Evolutionary conservation across 192 early-diverging fungal genomes (phyloP).

Genomic region (Spinellus fusiger): DNA sequence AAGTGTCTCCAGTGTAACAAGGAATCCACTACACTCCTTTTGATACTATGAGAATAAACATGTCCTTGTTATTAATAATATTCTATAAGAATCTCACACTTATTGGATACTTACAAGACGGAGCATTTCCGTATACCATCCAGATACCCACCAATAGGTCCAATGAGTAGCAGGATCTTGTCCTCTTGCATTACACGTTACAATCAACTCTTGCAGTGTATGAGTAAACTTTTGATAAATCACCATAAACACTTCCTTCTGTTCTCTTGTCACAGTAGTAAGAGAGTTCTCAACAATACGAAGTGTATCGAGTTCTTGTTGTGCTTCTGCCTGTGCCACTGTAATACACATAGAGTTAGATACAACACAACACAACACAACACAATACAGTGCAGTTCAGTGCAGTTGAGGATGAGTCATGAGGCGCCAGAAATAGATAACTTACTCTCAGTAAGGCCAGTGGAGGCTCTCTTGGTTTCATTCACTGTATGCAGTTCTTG

Average conservation of each 20-base stretch:
- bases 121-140: slow-evolving; percentile 56
- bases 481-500: slow-evolving; percentile 22
- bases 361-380: neutral
- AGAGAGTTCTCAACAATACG: slow-evolving; percentile 58
- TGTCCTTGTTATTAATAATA: too few species aligned
- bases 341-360: neutral
- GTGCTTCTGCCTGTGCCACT: slow-evolving; percentile 27
- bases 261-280: slow-evolving; percentile 65
- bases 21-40: slow-evolving; percentile 44
- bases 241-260: slow-evolving; percentile 74
- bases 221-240: slow-evolving; percentile 62
- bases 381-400: neutral
- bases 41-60: slow-evolving; percentile 44
- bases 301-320: slow-evolving; percentile 41
- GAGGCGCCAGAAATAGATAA: neutral
- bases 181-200: slow-evolving; percentile 14
- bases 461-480: slow-evolving; percentile 26
- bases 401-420: neutral
- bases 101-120: slow-evolving; percentile 51
- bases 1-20: slow-evolving; percentile 53
- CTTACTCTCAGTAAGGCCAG: slow-evolving; percentile 16
- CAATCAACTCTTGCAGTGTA: slow-evolving; percentile 39
- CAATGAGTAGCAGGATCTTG: slow-evolving; percentile 23
- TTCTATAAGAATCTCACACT: neutral
- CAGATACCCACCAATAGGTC: slow-evolving; percentile 57